Percentiles rank a stretch among this genome's conserved stretches.
phyloP scores from a whole-genome alignment of 2,329 filamentous ascomycete species.

The Sclerotinia glacialis region DNA sequence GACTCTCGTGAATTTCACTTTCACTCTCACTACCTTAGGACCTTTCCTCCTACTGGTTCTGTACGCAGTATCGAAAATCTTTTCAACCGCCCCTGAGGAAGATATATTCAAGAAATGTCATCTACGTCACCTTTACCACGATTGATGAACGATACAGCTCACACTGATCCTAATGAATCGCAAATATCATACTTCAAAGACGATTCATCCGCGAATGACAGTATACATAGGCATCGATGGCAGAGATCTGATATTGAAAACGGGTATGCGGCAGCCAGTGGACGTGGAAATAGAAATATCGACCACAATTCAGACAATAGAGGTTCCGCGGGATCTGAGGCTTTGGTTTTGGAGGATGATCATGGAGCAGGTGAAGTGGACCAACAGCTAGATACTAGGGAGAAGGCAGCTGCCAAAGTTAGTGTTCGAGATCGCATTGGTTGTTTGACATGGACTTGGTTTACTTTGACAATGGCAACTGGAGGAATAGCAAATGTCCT shows the following conservation, averaged over 20 bases:
- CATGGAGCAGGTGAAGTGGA: slow-evolving; percentile 9
- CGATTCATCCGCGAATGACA: slow-evolving; percentile 1
- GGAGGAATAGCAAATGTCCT: slow-evolving; percentile 57
- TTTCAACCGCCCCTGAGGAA: slow-evolving; percentile 49
- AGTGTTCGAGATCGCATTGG: slow-evolving; percentile 51
- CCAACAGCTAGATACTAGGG: slow-evolving; percentile 17
- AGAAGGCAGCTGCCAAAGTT: slow-evolving; percentile 37
- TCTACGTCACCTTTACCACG: slow-evolving; percentile 35
- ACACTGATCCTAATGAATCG: slow-evolving; percentile 42
- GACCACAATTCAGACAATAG: slow-evolving; percentile 17
- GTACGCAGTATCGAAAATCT: slow-evolving; percentile 50
- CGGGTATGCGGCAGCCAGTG: slow-evolving; percentile 18
- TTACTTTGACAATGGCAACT: slow-evolving; percentile 56
- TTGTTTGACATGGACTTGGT: slow-evolving; percentile 68
- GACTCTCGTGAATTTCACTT: slow-evolving; percentile 52
- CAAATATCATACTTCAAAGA: background rate
- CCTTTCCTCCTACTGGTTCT: slow-evolving; percentile 47
- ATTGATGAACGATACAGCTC: slow-evolving; percentile 29
- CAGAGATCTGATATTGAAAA: slow-evolving; percentile 17
- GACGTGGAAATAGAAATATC: slow-evolving; percentile 19
- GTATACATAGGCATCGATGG: slow-evolving; percentile 2
- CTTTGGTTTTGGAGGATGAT: background rate
- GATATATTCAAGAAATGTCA: slow-evolving; percentile 42
- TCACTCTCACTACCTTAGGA: slow-evolving; percentile 50
- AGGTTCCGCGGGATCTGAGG: background rate